Evolutionary conservation across 1,284 basidiomycete species (phyloP), one percentile per base, ranked within the genome.

Genomic region (Cutaneotrichosporon cavernicola): DNA sequence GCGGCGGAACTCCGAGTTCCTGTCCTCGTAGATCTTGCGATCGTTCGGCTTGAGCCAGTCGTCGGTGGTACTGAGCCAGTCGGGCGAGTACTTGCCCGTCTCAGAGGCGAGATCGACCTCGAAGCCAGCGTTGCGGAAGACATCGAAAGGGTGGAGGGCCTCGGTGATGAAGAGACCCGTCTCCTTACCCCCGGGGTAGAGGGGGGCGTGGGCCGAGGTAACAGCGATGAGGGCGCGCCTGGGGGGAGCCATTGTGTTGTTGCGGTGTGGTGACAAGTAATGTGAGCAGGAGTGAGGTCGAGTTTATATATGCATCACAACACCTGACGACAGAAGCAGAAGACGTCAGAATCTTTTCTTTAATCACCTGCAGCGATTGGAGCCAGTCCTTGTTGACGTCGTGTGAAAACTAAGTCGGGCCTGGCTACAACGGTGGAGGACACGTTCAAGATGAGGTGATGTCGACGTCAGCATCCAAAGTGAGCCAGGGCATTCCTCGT

Each of bases 151-250:
- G 64, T 71, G 68, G n/a, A 69, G 65, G 1, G 68, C 68, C 50
- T 71, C 69, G 8, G 64, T 69, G 56, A 71, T 63, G 60, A 69
- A 71, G 18, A 69, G 64, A 16, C 69, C 69, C 8, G 68, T 68
- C 61, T 71, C 66, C 32, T 62, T 61, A 56, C 61, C 65, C 4
- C 40, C 66, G 3, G 43, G 21, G 56, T 65, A 69, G 34, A 67
- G 60, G 7, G 60, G 61, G 16, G 65, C 67, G 61, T 66, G 63
- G 9, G 67, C 67, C 32, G 69, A 69, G 31, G 67, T 58, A 43
- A 70, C 46, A 11, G 64, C 65, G 47, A 69, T 69, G 55, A 70
- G 67, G 14, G 64, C 67, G 46, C 64, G 63, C 26, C 58, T 58
- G 26, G 70, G 70, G 26, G 58, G 63, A 3, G 64, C 22, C 69